Conservation (phyloP, 225 moss, liverwort and hornwort species). For the Polytrichum commune region DNA sequence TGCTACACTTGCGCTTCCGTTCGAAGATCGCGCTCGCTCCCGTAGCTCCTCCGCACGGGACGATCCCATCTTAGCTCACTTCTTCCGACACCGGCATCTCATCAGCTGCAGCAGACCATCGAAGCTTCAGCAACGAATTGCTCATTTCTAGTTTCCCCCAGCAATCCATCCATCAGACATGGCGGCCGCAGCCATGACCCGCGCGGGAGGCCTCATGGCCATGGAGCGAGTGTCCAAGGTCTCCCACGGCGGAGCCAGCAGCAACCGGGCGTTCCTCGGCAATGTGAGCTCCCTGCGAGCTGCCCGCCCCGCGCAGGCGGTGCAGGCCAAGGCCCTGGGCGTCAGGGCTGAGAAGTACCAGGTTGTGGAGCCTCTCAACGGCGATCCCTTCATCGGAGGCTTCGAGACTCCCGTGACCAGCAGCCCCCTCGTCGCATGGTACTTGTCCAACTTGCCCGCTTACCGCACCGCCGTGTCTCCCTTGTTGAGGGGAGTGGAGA, state of each 20-base stretch:
- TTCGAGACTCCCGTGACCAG: conserved; percentile 92
- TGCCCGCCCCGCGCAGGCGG: conserved; percentile 2
- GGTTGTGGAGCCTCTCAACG: conserved; percentile 87
- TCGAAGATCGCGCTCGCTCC: no score
- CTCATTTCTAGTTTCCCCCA: no score
- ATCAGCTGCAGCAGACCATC: no score
- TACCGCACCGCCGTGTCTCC: conserved; percentile 94
- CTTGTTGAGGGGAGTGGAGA: conserved; percentile 78
- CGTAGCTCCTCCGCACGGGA: no score
- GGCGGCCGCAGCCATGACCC: conserved; percentile 59
- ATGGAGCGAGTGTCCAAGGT: conserved; percentile 47
- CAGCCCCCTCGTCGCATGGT: conserved; percentile 91
- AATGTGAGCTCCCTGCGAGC: conserved; percentile 39
- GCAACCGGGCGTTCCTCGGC: conserved; percentile 40
- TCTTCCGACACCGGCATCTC: no score
- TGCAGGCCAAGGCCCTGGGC: conserved; percentile 21
- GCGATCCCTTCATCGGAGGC: conserved; percentile 92
- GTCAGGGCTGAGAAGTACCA: conserved; percentile 74
- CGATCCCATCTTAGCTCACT: no score
- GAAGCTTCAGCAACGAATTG: no score
- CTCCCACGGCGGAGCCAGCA: conserved; percentile 4
- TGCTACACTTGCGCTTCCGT: no score
- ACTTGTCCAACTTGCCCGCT: conserved; percentile 85
- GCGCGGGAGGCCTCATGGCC: conserved; percentile 52
- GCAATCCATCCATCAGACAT: neutral